Percentiles rank a stretch among this genome's conserved stretches.
Evolutionary conservation across 345 rosid species (phyloP).

Genomic region (Boechera retrofracta): DNA sequence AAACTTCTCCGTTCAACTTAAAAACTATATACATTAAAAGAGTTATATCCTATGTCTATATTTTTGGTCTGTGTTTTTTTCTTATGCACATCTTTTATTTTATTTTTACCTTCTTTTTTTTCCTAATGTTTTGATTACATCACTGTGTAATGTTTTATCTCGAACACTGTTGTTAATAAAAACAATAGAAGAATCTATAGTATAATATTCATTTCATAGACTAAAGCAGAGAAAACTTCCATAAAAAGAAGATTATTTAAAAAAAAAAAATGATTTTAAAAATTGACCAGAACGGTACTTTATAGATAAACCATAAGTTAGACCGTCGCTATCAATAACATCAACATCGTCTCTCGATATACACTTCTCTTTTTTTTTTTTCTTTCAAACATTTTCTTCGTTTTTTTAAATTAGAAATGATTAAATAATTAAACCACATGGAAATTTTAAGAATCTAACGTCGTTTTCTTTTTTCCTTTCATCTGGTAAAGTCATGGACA

Average conservation of each 20-base stretch:
- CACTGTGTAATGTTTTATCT: not conserved
- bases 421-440: conserved; percentile 41
- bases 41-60: conserved; percentile 43
- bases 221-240: not conserved
- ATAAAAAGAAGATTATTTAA: not conserved
- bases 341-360: conserved; percentile 47
- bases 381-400: conserved; percentile 5
- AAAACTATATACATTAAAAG: conserved; percentile 46
- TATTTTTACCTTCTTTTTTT: not conserved
- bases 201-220: not conserved
- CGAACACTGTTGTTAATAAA: not conserved
- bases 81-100: not conserved
- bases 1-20: conserved; percentile 44
- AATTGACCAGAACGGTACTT: conserved; percentile 37
- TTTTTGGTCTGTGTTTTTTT: conserved; percentile 29
- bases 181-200: not conserved
- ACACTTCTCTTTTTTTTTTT: conserved; percentile 28
- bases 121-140: conserved; percentile 14
- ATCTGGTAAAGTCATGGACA: conserved; percentile 90
- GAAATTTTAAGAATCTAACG: conserved; percentile 28
- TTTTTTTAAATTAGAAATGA: conserved; percentile 24
- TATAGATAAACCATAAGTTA: conserved; percentile 48
- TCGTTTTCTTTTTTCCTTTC: conserved; percentile 30
- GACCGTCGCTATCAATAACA: conserved; percentile 47
- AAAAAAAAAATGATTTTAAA: not conserved